Evolutionary conservation across 176 grass and related monocot species (phyloP).

Genomic region (Bonia amplexicaulis): DNA sequence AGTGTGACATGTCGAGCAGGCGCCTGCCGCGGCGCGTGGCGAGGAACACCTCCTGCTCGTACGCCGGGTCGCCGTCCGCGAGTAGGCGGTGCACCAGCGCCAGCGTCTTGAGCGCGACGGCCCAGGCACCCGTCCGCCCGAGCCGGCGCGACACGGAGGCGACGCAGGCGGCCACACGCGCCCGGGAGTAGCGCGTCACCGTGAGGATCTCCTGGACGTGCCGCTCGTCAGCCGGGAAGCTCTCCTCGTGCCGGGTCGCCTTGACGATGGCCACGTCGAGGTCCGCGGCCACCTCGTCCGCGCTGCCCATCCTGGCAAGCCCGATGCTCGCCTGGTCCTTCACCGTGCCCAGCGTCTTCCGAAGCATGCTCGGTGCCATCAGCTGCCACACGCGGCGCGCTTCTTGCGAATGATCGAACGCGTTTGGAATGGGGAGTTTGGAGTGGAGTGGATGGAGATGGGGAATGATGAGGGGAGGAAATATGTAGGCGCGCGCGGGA

Average conservation of each 20-base stretch:
- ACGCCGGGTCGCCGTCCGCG: slow-evolving; percentile 59
- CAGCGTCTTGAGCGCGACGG: slow-evolving; percentile 68
- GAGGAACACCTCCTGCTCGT: slow-evolving; percentile 68
- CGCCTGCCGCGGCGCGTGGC: slow-evolving; percentile 44
- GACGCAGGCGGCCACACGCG: slow-evolving; percentile 55
- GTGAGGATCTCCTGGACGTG: slow-evolving; percentile 60
- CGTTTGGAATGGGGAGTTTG: not conserved
- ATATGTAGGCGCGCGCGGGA: slow-evolving; percentile 8
- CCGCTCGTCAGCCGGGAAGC: slow-evolving; percentile 39
- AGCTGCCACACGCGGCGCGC: not conserved
- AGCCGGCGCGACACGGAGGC: slow-evolving; percentile 54
- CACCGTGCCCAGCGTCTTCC: slow-evolving; percentile 55
- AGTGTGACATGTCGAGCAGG: slow-evolving; percentile 63
- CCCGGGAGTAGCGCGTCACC: slow-evolving; percentile 60
- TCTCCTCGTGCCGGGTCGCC: slow-evolving; percentile 64
- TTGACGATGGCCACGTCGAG: slow-evolving; percentile 60
- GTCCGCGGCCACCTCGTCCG: slow-evolving; percentile 40
- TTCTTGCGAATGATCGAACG: not conserved
- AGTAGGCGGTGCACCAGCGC: slow-evolving; percentile 67
- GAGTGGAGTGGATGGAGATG: not conserved
- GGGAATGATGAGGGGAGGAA: not conserved
- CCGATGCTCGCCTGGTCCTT: slow-evolving; percentile 72
- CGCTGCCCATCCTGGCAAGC: slow-evolving; percentile 34
- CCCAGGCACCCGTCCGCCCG: slow-evolving; percentile 43
- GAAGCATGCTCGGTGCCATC: slow-evolving; percentile 63